A percentile compares a stretch with the other conserved stretches of the same genome.
Evolutionary conservation across 257 asterid genomes (phyloP).

Genomic region (Solanum infundibuliforme): DNA sequence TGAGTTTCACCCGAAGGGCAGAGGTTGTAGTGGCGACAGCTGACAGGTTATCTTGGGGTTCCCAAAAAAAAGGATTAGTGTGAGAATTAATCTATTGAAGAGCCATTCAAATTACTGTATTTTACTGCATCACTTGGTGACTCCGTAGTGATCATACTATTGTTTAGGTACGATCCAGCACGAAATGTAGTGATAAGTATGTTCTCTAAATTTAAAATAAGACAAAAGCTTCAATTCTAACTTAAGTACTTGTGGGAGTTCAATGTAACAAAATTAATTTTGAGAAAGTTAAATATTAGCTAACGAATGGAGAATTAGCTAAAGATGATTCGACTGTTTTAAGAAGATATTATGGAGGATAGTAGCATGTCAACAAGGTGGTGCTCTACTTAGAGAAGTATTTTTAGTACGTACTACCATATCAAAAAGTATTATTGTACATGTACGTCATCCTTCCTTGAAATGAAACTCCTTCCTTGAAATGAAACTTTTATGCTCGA

Average conservation of each 20-base stretch:
- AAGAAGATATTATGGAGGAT: too few species aligned
- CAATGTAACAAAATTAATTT: not conserved
- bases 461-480: not conserved
- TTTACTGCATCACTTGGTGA: too few species aligned
- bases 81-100: not conserved
- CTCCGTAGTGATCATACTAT: not conserved
- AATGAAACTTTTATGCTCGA: not conserved
- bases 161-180: not conserved
- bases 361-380: not conserved
- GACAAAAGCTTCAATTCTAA: not conserved
- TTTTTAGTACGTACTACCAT: not conserved
- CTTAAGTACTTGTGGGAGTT: not conserved
- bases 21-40: too few species aligned
- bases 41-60: too few species aligned
- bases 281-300: not conserved
- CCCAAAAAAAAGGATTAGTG: not conserved
- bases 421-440: not conserved
- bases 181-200: not conserved
- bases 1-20: too few species aligned
- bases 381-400: not conserved
- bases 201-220: not conserved
- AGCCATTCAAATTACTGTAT: not conserved
- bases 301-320: too few species aligned
- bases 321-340: too few species aligned
- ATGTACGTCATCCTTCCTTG: not conserved